Evolutionary conservation across 768 basidiomycete species (phyloP).

Genomic region (Boletus patriciae): DNA sequence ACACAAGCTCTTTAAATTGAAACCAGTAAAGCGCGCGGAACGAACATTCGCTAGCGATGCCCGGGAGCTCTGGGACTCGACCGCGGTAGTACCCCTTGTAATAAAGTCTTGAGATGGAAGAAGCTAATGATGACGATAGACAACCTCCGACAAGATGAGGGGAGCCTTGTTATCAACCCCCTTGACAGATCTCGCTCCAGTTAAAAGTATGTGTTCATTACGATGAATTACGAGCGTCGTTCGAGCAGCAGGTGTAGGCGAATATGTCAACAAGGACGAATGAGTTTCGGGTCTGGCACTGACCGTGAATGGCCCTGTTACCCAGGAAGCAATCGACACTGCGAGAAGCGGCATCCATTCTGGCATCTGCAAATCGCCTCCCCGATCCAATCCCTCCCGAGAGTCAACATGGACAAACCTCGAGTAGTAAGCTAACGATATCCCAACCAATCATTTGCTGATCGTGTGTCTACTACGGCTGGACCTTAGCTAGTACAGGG

Average conservation of each 20-base stretch:
- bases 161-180: background rate
- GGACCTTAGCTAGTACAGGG: too few relatives aligned
- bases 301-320: background rate
- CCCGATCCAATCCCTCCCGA: background rate
- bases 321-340: background rate
- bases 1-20: background rate
- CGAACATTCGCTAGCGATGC: background rate
- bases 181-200: background rate
- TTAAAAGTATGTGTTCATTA: background rate
- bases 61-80: background rate
- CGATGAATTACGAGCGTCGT: background rate
- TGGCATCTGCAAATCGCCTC: background rate
- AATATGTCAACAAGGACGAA: background rate
- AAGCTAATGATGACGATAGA: background rate
- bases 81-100: background rate
- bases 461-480: background rate
- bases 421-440: too few relatives aligned
- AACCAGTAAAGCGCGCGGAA: background rate
- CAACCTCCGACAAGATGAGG: conserved; percentile 7
- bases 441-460: background rate
- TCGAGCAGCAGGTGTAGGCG: background rate
- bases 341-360: background rate
- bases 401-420: background rate
- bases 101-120: too few relatives aligned
- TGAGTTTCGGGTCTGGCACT: background rate